Evolutionary conservation across 108 stramenopile genomes (phyloP), one percentile per base, ranked within the genome.

Genomic region (Fistulifera pelliculosa): DNA sequence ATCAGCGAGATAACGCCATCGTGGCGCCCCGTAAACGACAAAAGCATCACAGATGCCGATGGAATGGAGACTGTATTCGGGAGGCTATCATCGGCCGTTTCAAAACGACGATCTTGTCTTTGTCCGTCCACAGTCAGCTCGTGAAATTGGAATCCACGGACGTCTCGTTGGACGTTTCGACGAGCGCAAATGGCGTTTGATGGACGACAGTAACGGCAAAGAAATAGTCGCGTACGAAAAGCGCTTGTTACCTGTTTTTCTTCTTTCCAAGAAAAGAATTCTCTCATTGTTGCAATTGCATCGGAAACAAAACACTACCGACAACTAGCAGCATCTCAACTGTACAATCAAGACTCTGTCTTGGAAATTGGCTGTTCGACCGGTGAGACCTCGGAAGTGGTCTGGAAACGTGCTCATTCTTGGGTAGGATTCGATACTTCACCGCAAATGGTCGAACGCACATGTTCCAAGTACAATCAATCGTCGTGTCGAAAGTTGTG

Each of bases 321-420:
- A 2, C 68, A 62, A 25, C 40, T 83, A 42, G 81, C 76, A 4
- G 52, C 69, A 11, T 66, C 79, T 47, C 79, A 52, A 7, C 23
- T 14, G 0, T 17, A 0, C 11, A n/a, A 62, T 16, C 38, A n/a
- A 7, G 88, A 90, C 48, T 40, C 55, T 19, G 77, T 90, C 7
- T 62, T 91, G 56, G 89, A 91, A 59, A 78, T 91, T 56, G 89
- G 89, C 23, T 91, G 89, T 51, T 87, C 85, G 0, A 82, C 79
- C 31, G 89, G 89, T 27, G 77, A 75, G 64, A 52, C 69, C 5
- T 71, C 73, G 24, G 25, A 41, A 23, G 47, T 71, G 12, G 0
- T 81, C 3, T 75, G 77, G 47, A 52, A 49, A 27, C 24, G 61
- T 24, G 39, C 23, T 57, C 41, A 49, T 59, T 56, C 73, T 40